Evolutionary conservation across 495 filamentous ascomycete species (phyloP).

Genomic region (Podospora pseudoanserina): DNA sequence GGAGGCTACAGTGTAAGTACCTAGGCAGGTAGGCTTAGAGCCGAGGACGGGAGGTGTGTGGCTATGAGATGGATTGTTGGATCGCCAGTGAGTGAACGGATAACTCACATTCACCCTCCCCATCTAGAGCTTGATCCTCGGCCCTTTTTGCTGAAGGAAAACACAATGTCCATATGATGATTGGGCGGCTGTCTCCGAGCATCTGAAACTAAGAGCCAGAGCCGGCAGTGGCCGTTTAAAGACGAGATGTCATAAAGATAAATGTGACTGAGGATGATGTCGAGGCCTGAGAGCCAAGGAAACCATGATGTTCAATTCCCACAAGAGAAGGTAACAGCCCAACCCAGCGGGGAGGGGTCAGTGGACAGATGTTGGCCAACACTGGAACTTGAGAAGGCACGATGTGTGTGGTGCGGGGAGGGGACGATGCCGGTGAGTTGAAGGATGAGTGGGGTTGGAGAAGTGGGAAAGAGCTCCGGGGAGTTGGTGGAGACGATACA

Average conservation of each 20-base stretch:
- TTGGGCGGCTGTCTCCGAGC: too few relatives aligned
- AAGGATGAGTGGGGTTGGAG: constrained; percentile 5
- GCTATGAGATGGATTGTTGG: neutral
- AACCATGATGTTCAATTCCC: neutral
- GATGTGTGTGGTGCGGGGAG: constrained; percentile 8
- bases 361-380: neutral
- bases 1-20: neutral
- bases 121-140: neutral
- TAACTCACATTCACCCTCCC: constrained; percentile 16
- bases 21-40: neutral
- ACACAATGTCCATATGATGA: neutral
- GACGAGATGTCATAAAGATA: neutral
- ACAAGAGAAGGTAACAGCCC: neutral
- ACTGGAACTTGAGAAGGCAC: neutral
- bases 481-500: neutral
- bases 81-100: constrained; percentile 10
- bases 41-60: constrained; percentile 15
- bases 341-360: neutral
- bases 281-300: neutral
- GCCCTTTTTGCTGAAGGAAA: neutral
- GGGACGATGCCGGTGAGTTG: constrained; percentile 6
- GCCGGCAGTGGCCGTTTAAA: neutral
- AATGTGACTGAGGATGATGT: neutral
- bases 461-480: constrained; percentile 12
- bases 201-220: too few relatives aligned